Base-by-base conservation (phyloP, 768 basidiomycete genomes). In the Leccinum pellstonianum region DNA sequence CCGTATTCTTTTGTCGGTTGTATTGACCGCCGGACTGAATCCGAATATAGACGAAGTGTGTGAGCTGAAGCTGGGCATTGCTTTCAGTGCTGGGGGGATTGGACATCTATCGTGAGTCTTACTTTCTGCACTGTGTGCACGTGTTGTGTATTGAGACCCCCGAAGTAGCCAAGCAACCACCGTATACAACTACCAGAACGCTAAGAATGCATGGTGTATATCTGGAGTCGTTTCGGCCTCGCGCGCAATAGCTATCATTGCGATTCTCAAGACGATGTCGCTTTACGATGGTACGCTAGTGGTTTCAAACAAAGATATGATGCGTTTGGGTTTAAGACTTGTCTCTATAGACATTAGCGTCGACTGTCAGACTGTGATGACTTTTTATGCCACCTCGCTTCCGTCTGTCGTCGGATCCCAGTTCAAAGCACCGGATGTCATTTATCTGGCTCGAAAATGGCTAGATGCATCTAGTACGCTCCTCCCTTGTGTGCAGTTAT, bases 321-420 rank as follows among this genome's bases (percentile, higher is more conserved):
- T 7, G 21, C 7, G 15, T 51, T 54, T 38, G 9, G 52, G 50
- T 37, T 64, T 19, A 61, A 49, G 41, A 9, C 14, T 10, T 9
- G 21, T 29, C 41, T 59, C 25, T 5, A 0, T 62, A 93, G 93
- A 91, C 41, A 77, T 86, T 5, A 81, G 86, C 54, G 85, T 87
- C 54, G 80, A 79, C 29, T 87, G 88, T 15, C 87, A 83, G 61
- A 86, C 88, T 1, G 84, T 92, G 21, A 87, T 90, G 61, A 81
- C 88, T 0, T 96, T 91, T 70, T 97, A 94, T 71, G 81, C 88
- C 0, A 82, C 87, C 1, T 87, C 90, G 2, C 77, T 98, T 29
- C 79, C 83, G 1, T 76, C 82, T 17, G 76, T 76, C 8, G 80
- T 92, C 12, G 91, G 91, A 1, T 66, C 77, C 0, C 68, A 71